Evolutionary conservation across 164 flowering plant species (phyloP).

Genomic region (Warburgia ugandensis): DNA sequence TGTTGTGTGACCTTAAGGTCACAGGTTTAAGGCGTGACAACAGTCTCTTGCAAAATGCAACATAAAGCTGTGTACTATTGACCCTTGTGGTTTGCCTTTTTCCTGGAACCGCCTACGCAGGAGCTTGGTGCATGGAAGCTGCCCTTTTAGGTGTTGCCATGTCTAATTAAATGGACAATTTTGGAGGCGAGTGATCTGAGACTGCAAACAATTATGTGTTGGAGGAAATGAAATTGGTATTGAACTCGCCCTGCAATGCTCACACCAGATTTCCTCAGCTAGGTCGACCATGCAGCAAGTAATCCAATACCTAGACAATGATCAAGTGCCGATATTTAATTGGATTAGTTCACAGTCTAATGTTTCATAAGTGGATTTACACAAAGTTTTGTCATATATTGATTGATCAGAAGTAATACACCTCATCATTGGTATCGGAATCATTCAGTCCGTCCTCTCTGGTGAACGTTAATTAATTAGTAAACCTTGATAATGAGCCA

Average conservation of each 20-base stretch:
- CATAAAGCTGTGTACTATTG: too few species aligned
- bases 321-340: background rate
- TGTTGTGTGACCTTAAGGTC: too few species aligned
- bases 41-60: too few species aligned
- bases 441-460: conserved; percentile 3
- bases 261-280: background rate
- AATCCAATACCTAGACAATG: background rate
- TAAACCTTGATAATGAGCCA: too few species aligned
- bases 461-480: conserved; percentile 5
- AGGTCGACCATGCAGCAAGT: conserved; percentile 12
- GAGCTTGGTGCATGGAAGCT: too few species aligned
- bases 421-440: background rate
- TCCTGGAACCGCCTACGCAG: too few species aligned
- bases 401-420: too few species aligned
- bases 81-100: too few species aligned
- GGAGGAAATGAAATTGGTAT: conserved; percentile 11
- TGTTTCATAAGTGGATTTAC: background rate
- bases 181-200: conserved; percentile 2
- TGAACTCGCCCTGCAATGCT: conserved; percentile 12
- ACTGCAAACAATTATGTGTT: background rate
- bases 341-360: background rate
- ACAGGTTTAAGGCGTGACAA: too few species aligned
- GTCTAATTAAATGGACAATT: background rate
- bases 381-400: background rate
- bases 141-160: too few species aligned